These are phyloP conservation scores for Lichtheimia hyalospora DNA, from an alignment of 371 early-diverging fungal species.

Conservation along the genomic window DNA sequence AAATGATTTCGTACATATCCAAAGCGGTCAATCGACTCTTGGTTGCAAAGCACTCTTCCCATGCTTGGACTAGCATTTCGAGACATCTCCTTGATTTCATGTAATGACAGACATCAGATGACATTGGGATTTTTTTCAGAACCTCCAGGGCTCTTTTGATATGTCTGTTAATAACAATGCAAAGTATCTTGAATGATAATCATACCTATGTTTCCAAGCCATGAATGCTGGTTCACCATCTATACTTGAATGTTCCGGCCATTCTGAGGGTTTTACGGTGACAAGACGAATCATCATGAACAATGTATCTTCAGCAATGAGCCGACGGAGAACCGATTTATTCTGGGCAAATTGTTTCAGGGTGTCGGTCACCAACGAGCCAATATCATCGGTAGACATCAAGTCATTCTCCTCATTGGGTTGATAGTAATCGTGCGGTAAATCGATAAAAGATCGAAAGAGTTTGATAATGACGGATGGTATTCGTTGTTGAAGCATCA, in stretches of 20 bases:
- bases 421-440: conserved; percentile 25
- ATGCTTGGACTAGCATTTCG: conserved; percentile 24
- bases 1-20: conserved; percentile 23
- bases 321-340: conserved; percentile 29
- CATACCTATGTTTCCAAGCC: conserved; percentile 37
- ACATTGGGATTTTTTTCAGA: conserved; percentile 25
- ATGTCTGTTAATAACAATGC: not conserved
- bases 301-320: conserved; percentile 46
- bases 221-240: conserved; percentile 25
- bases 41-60: conserved; percentile 25
- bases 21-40: conserved; percentile 14
- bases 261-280: conserved; percentile 30
- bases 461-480: conserved; percentile 48
- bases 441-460: conserved; percentile 47
- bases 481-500: conserved; percentile 47
- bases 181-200: not conserved
- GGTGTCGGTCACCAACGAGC: conserved; percentile 31
- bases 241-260: not conserved
- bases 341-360: conserved; percentile 39
- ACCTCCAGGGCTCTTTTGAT: conserved; percentile 29
- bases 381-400: conserved; percentile 27
- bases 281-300: conserved; percentile 43
- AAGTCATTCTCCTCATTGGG: conserved; percentile 13
- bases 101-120: conserved; percentile 36
- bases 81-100: conserved; percentile 29